Evolutionary conservation across 2,329 filamentous ascomycete species (phyloP), one percentile per base, ranked within the genome.

Genomic region (Rutstroemia sydowiana): DNA sequence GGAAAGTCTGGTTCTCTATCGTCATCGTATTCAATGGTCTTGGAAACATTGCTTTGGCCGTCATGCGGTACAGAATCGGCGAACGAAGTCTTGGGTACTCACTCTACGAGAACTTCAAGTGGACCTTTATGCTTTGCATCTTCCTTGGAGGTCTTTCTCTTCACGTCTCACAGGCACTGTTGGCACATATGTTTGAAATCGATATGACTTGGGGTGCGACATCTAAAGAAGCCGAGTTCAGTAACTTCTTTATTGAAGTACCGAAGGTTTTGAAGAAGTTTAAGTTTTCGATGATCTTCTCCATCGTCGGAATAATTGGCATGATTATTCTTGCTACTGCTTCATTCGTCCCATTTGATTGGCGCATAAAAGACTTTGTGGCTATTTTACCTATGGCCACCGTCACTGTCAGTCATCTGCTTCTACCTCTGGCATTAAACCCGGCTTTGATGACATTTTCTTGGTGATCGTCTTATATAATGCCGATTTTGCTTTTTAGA

Each of bases 131-230:
- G 69, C 74, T 92, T 44, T 84, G 84, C 55, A 84, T 93, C 66
- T 95, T 93, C 75, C 75, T 95, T 16, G 88, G 88, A 48, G 88
- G 88, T 36, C 75, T 93, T 45, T 87, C 83, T 1, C 77, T 95
- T 32, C 88, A 95, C 70, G 79, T 95, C 45, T 87, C 81, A 28
- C 85, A 91, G 66, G 88, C 88, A 1, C 73, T 95, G 31, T 70
- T 93, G 42, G 77, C 82, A 4, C 89, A 95, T 72, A 88, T 93
- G 79, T 87, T 93, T 66, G 82, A 87, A 70, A 82, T 92, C 65
- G 78, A 93, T 69, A 92, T 93, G 84, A 81, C 79, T 3, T 93
- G 88, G 88, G 88, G 88, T 46, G 82, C 88, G 1, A 95, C 89
- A 0, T 79, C 83, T 37, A 95, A 95, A 71, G 89, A 95, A 71